phyloP scores from a whole-genome alignment of 1,284 basidiomycete genomes.

The Rhodotorula sp. region DNA sequence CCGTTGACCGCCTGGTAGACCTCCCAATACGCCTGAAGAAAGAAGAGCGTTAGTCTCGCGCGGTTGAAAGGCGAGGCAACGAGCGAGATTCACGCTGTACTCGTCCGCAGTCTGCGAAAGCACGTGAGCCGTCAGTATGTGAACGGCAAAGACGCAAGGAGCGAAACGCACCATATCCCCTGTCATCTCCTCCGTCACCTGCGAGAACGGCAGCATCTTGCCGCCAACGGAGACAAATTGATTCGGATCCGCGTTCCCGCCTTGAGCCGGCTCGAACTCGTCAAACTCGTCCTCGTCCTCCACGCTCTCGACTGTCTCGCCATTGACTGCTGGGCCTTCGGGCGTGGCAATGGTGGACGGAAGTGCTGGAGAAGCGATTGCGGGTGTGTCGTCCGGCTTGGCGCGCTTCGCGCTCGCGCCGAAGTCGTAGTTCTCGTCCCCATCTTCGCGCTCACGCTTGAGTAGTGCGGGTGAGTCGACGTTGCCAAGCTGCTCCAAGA shows the following conservation, averaged over 20 bases:
- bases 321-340: background rate
- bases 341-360: background rate
- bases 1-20: slow-evolving; percentile 17
- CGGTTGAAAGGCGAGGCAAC: background rate
- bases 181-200: slow-evolving; percentile 25
- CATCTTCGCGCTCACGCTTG: slow-evolving; percentile 1
- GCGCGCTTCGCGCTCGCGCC: background rate
- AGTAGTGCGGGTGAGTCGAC: too few relatives aligned
- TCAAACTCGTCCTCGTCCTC: background rate
- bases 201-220: slow-evolving; percentile 23
- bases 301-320: background rate
- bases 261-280: slow-evolving; percentile 18
- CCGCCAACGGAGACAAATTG: slow-evolving; percentile 30
- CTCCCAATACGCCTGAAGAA: slow-evolving; percentile 16
- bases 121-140: background rate
- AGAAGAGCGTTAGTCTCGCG: background rate
- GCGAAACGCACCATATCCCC: slow-evolving; percentile 11
- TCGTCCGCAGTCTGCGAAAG: slow-evolving; percentile 10
- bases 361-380: background rate
- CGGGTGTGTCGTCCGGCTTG: background rate
- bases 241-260: slow-evolving; percentile 11
- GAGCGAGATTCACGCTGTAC: slow-evolving; percentile 7
- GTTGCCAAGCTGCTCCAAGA: too few relatives aligned
- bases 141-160: too few relatives aligned
- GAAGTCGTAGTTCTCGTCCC: background rate